Base-by-base conservation (phyloP, 768 basidiomycete genomes). In the Artomyces pyxidatus region DNA sequence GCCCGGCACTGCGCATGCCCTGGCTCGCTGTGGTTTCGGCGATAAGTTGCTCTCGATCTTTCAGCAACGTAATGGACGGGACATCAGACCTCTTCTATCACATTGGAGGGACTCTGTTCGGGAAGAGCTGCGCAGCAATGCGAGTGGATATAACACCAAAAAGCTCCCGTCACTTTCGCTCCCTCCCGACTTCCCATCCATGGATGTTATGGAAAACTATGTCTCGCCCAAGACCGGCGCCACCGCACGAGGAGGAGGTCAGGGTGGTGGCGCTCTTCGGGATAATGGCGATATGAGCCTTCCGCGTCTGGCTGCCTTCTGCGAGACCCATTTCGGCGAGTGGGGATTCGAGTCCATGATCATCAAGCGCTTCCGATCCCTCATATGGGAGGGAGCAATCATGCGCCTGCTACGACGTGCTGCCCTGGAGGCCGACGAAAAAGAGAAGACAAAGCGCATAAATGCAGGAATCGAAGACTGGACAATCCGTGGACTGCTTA, bases 261-360 rank as follows among this genome's bases (percentile, higher is more conserved):
- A 84, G 0, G 79, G 83, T 53, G 66, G 88, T 1, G 76, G 75
- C 12, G 77, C 75, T 46, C 74, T 93, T 16, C 43, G 43, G 26
- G 43, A 44, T 10, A 21, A 14, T 19, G 27, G 26, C 7, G 28
- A 30, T 14, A 30, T 44, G 42, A 44, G 28, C 26, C 25, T 44
- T n/a, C 16, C 26, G 27, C 43, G 28, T 19, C 26, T 44, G 17
- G 90, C 91, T 0, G 76, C 68, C 8, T 72, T 82, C 4, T 93
- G 90, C 68, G 92, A 95, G 64, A 74, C 81, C 43, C 85, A 81
- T 63, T 93, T 93, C 54, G 19, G 43, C 17, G 91, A 93, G 61
- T 95, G 91, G 90, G 91, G 91, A 0, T 82, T 86, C 45, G 80
- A 74, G 58, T 83, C 88, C 39, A 70, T 80, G 2, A 88, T 93